These are phyloP conservation scores for Yamadazyma atmosphaerica DNA, from an alignment of 1,139 yeast genomes.

Conservation along the genomic window DNA sequence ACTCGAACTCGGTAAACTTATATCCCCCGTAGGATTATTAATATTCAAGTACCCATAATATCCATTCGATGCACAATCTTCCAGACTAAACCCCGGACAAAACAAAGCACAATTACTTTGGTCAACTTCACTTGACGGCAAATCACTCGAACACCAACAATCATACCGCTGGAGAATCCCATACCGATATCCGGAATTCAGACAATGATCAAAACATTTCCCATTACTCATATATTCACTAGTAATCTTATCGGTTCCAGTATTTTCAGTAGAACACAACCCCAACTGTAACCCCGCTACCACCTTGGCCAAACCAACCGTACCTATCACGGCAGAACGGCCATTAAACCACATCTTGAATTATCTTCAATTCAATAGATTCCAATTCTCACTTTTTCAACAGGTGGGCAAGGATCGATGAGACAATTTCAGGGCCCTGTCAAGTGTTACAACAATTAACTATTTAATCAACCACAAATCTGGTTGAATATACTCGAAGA, in stretches of 20 bases:
- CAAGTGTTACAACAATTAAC: too few relatives aligned
- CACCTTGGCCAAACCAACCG: neutral
- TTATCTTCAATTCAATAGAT: too few relatives aligned
- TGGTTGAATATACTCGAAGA: too few relatives aligned
- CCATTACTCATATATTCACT: slow-evolving; percentile 52
- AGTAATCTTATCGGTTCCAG: slow-evolving; percentile 26
- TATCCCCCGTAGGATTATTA: slow-evolving; percentile 20
- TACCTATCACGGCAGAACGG: neutral
- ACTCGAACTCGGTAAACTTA: slow-evolving; percentile 1
- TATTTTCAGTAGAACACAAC: slow-evolving; percentile 50
- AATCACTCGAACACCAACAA: slow-evolving; percentile 63
- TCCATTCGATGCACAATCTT: slow-evolving; percentile 35
- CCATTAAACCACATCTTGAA: too few relatives aligned
- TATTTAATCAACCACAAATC: too few relatives aligned
- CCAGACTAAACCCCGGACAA: slow-evolving; percentile 52
- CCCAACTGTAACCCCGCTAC: slow-evolving; percentile 18
- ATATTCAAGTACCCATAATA: slow-evolving; percentile 37
- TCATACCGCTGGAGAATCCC: slow-evolving; percentile 52
- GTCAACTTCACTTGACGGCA: slow-evolving; percentile 42
- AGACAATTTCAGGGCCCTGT: neutral
- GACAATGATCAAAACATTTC: slow-evolving; percentile 49
- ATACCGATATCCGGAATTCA: slow-evolving; percentile 44
- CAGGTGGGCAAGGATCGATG: neutral
- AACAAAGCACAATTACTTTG: slow-evolving; percentile 39
- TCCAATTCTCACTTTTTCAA: neutral